Evolutionary conservation across 2,329 filamentous ascomycete genomes (phyloP).

Genomic region (Penicillium thymicola): DNA sequence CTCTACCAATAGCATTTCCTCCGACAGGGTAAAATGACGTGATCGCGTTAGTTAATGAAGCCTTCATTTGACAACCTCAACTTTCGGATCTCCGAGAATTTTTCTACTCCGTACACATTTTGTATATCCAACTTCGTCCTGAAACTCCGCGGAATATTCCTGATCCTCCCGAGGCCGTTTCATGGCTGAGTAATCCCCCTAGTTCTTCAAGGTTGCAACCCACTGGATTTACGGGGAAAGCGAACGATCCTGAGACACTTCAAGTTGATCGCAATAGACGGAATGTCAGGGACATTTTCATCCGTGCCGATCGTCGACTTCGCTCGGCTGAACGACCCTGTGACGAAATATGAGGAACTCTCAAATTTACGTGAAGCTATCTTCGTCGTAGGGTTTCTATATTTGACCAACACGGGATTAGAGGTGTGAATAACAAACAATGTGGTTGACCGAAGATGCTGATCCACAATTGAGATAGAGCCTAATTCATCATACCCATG

Average conservation of each 20-base stretch:
- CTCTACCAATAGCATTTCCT: too few relatives aligned
- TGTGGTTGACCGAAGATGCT: not conserved
- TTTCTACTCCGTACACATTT: not conserved
- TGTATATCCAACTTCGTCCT: not conserved
- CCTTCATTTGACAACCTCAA: not conserved
- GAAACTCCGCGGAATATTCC: not conserved
- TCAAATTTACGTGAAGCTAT: conserved; percentile 31
- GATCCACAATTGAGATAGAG: conserved; percentile 9
- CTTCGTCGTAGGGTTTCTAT: conserved; percentile 36
- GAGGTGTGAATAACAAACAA: conserved; percentile 21
- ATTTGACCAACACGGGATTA: conserved; percentile 35
- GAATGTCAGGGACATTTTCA: conserved; percentile 28
- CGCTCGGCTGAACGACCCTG: conserved; percentile 21
- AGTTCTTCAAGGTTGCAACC: not conserved
- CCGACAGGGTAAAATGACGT: not conserved
- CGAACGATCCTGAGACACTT: not conserved
- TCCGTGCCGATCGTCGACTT: conserved; percentile 34
- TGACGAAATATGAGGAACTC: conserved; percentile 26
- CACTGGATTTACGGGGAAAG: conserved; percentile 1
- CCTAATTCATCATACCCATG: conserved; percentile 24
- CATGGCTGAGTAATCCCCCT: conserved; percentile 2
- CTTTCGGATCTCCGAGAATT: not conserved
- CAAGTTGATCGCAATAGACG: not conserved
- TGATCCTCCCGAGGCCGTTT: not conserved
- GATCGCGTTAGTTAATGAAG: not conserved